A percentile compares a stretch with the other conserved stretches of the same genome.
These are phyloP conservation scores for Nigrospora oryzae DNA, from an alignment of 2,329 filamentous ascomycete genomes.

Conservation along the genomic window DNA sequence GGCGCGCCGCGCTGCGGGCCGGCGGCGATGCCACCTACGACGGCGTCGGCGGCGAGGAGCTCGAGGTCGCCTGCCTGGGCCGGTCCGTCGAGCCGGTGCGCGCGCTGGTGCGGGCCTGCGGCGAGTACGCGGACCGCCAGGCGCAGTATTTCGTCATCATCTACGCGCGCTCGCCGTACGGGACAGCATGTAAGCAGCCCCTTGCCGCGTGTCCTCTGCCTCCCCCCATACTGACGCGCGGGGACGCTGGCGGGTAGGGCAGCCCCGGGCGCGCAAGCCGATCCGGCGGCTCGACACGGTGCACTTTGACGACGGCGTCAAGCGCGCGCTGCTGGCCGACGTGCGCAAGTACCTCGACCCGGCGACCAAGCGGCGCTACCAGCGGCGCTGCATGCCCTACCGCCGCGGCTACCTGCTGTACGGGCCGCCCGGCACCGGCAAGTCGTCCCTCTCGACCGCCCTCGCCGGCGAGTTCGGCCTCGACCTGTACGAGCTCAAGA, in stretches of 20 bases:
- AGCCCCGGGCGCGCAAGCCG: conserved; percentile 37
- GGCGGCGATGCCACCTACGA: conserved; percentile 31
- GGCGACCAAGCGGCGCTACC: conserved; percentile 45
- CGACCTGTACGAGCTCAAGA: conserved; percentile 42
- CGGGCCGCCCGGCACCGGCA: conserved; percentile 22
- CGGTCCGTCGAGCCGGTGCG: conserved; percentile 41
- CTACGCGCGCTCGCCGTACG: conserved; percentile 34
- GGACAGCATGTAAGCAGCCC: conserved; percentile 22
- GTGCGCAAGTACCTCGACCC: conserved; percentile 44
- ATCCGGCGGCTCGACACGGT: conserved; percentile 42
- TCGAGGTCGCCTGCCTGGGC: conserved; percentile 40
- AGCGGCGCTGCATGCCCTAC: conserved; percentile 57
- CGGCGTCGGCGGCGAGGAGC: conserved; percentile 35
- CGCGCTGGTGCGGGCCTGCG: conserved; percentile 33
- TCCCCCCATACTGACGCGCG: too few relatives aligned
- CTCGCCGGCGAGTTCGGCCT: conserved; percentile 42
- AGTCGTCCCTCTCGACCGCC: conserved; percentile 38
- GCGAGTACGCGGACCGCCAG: conserved; percentile 37
- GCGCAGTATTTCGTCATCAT: conserved; percentile 42
- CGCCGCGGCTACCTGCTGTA: conserved; percentile 33
- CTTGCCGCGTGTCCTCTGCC: too few relatives aligned
- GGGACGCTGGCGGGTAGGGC: too few relatives aligned
- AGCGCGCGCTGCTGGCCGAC: conserved; percentile 37
- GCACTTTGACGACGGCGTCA: conserved; percentile 36
- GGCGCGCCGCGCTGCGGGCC: conserved; percentile 19